Percentiles rank a stretch among this genome's conserved stretches.
Evolutionary conservation across 139 green algal species (phyloP).

Genomic region (Pseudopediastrum boryanum): DNA sequence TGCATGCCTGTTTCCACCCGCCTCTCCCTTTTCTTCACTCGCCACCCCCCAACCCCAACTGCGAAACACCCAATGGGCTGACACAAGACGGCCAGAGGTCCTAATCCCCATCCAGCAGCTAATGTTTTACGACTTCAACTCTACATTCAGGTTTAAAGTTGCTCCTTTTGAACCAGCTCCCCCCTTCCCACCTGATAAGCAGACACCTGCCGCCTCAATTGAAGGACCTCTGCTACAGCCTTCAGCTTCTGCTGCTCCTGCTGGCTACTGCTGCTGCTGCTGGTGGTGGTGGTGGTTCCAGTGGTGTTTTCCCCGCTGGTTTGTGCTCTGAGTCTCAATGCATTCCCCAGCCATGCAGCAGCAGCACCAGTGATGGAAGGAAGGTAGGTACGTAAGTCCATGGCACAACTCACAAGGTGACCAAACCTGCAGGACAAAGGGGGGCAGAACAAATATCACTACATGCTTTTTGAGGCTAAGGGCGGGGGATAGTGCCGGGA

Average conservation of each 20-base stretch:
- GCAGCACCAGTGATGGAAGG: background rate
- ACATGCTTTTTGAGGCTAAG: background rate
- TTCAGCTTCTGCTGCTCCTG: constrained; percentile 12
- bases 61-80: no score
- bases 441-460: background rate
- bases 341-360: background rate
- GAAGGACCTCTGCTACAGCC: background rate
- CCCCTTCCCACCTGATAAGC: constrained; percentile 24
- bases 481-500: background rate
- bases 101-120: no score
- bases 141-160: no score
- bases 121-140: no score
- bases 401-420: constrained; percentile 56
- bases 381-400: constrained; percentile 54
- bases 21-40: no score
- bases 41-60: no score
- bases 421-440: constrained; percentile 25
- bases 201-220: constrained; percentile 22
- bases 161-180: background rate
- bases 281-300: constrained; percentile 18
- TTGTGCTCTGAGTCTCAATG: constrained; percentile 5
- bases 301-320: background rate
- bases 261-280: background rate
- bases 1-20: no score
- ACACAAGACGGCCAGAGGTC: no score